A percentile compares a stretch with the other conserved stretches of the same genome.
Conservation (phyloP, 768 basidiomycete genomes). For the Symmetrospora coprosmae region DNA sequence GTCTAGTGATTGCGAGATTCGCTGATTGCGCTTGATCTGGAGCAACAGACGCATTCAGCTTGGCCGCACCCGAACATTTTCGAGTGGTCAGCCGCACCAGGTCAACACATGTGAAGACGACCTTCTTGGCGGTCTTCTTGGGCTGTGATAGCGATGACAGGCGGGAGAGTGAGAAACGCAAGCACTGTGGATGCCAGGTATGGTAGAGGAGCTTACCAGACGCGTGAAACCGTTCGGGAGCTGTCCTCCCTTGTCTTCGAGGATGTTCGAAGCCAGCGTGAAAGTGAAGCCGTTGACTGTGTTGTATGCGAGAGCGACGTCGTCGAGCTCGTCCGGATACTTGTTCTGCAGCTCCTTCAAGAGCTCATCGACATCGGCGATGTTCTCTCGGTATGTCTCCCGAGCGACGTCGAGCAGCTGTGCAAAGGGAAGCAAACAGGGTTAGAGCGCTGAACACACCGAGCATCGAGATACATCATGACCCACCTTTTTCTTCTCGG, state of each 20-base stretch:
- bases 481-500: constrained; percentile 24
- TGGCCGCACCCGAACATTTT: no score
- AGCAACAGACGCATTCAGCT: no score
- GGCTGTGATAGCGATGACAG: neutral
- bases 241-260: constrained; percentile 41
- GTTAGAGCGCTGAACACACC: constrained; percentile 46
- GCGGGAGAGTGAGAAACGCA: neutral
- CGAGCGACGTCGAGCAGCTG: constrained; percentile 83
- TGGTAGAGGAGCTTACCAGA: constrained; percentile 35
- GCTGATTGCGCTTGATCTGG: constrained; percentile 39
- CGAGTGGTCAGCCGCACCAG: constrained; percentile 20
- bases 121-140: constrained; percentile 31
- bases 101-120: constrained; percentile 28
- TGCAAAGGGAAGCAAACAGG: no score
- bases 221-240: constrained; percentile 62
- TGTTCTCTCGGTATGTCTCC: constrained; percentile 85
- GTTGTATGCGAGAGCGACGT: neutral
- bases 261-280: constrained; percentile 51
- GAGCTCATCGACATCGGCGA: constrained; percentile 67
- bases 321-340: neutral
- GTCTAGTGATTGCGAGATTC: constrained; percentile 81
- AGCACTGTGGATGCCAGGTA: neutral
- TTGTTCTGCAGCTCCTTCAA: constrained; percentile 33
- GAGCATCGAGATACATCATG: constrained; percentile 3
- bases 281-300: constrained; percentile 46